Evolutionary conservation across 2,329 filamentous ascomycete species (phyloP).

Genomic region (Chaetomium olivaceum): DNA sequence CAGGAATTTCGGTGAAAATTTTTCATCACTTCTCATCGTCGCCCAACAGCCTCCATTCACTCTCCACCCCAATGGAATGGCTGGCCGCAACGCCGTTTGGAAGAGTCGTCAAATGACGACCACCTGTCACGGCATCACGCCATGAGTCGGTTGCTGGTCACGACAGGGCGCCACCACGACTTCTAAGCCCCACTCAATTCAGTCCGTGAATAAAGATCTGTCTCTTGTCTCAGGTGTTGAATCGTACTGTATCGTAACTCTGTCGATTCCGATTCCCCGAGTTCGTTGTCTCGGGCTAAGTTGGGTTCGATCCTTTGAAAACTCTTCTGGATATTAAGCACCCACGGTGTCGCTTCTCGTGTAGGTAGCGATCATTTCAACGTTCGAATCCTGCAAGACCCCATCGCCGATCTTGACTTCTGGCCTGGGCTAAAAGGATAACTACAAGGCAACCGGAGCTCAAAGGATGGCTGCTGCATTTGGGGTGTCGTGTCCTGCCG

Average conservation of each 20-base stretch:
- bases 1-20: conserved; percentile 15
- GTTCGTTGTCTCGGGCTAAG: not conserved
- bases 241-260: not conserved
- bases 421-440: not conserved
- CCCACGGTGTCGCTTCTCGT: not conserved
- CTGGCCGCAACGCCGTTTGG: not conserved
- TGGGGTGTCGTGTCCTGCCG: not conserved
- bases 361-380: not conserved
- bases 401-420: not conserved
- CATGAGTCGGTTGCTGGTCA: conserved; percentile 17
- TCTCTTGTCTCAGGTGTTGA: not conserved
- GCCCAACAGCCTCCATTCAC: not conserved
- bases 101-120: conserved; percentile 18
- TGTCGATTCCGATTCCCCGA: not conserved
- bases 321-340: not conserved
- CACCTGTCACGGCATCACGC: conserved; percentile 23
- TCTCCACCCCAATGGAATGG: not conserved
- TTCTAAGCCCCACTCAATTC: not conserved
- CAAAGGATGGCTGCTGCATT: not conserved
- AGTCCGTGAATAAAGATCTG: not conserved
- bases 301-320: no score
- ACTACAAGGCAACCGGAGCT: not conserved
- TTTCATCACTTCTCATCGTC: conserved; percentile 3
- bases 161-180: not conserved
- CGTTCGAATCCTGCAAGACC: not conserved